Percentiles rank a stretch among this genome's conserved stretches.
Conservation (phyloP, 257 asterid species). For the Striga asiatica region DNA sequence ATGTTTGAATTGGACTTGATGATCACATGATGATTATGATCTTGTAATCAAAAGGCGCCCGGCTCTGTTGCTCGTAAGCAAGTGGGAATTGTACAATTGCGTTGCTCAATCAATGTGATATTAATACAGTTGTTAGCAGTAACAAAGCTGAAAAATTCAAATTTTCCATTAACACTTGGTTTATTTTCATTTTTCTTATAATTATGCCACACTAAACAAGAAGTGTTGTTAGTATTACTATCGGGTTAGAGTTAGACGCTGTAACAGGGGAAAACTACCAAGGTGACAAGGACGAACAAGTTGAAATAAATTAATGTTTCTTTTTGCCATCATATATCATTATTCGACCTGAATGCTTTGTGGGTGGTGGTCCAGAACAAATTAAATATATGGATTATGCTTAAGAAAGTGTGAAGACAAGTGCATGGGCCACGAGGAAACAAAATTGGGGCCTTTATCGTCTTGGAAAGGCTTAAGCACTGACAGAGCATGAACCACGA, state of each 20-base stretch:
- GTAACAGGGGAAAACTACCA: neutral
- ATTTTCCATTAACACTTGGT: too few species aligned
- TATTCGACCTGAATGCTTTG: neutral
- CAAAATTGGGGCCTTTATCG: neutral
- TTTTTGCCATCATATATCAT: too few species aligned
- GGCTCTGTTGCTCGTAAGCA: too few species aligned
- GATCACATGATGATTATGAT: too few species aligned
- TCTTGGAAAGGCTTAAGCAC: neutral
- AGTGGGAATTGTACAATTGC: too few species aligned
- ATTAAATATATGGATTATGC: neutral
- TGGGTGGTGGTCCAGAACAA: neutral
- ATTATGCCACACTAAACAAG: too few species aligned
- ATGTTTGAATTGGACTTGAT: too few species aligned
- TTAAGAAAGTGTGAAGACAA: neutral
- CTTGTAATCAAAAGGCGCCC: too few species aligned
- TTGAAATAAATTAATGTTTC: neutral
- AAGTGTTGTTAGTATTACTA: neutral
- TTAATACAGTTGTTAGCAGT: too few species aligned
- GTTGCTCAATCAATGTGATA: too few species aligned
- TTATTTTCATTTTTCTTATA: too few species aligned
- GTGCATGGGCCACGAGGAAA: constrained; percentile 4
- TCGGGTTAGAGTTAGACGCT: neutral
- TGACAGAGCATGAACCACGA: neutral
- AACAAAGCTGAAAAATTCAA: too few species aligned
- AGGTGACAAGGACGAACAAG: neutral